Base-by-base conservation (phyloP, 1,284 basidiomycete species). In the Cutaneotrichosporon cavernicola region DNA sequence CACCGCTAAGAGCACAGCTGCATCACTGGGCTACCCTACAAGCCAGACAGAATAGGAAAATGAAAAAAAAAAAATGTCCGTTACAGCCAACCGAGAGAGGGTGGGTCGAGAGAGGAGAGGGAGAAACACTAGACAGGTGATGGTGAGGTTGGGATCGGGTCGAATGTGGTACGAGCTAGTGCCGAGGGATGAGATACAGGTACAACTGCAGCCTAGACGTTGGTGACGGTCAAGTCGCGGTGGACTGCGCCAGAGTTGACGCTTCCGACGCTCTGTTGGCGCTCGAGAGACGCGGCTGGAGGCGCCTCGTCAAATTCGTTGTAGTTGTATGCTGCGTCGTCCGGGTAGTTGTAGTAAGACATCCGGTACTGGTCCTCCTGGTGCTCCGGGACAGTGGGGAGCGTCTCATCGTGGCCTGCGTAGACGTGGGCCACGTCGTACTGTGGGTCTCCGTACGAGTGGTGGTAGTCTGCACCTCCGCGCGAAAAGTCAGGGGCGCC, bases 391-490 rank as follows among this genome's bases (percentile, higher is more conserved):
- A 56, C 55, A 21, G 55, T 21, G n/a, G 55, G 18, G 21, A 56
- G 57, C 21, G 36, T 22, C 16, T 38, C 50, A 36, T 53, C 50
- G 16, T 40, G 58, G 14, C 58, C 58, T 26, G 58, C 58, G 38
- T 60, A 60, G 36, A 51, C 49, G 50, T 60, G 58, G 36, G 58
- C 58, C 16, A 60, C 73, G 53, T 73, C 74, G 64, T 68, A 68
- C 55, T 68, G 66, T 21, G 78, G 77, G 69, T 80, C 75, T 60
- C 77, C 75, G 70, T 79, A 79, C 34, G 55, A 43, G 59, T 65
- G 64, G 30, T 53, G n/a, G 49, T 56, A 65, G 66, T 64, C 50
- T 43, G 16, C 31, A 14, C 49, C 21, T 55, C 43, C 49, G 56
- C 53, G 60, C 31, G 58, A 59, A 22, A 56, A 64, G 63, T 64